Conservation (phyloP, 2,329 filamentous ascomycete genomes). For the Mycocentrospora acerina region DNA sequence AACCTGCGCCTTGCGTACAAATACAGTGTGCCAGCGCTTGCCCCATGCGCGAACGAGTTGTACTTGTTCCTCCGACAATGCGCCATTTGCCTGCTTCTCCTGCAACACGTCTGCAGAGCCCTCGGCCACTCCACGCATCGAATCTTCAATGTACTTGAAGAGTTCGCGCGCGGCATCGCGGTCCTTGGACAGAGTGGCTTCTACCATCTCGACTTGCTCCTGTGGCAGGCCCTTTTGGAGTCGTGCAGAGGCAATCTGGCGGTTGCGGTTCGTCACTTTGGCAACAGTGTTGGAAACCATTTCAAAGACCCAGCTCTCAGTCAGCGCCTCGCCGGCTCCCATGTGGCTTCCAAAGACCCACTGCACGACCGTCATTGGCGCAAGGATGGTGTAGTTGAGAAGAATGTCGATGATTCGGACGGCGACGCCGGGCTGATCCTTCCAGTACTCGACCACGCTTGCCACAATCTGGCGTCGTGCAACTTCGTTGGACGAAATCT, state of each 20-base stretch:
- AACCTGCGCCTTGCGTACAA: constrained; percentile 76
- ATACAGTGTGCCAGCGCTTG: constrained; percentile 81
- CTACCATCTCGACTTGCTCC: constrained; percentile 61
- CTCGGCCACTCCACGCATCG: constrained; percentile 69
- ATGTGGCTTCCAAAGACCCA: constrained; percentile 78
- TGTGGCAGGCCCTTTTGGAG: constrained; percentile 58
- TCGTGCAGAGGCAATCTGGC: constrained; percentile 71
- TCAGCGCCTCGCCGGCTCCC: constrained; percentile 66
- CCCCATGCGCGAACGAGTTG: constrained; percentile 77
- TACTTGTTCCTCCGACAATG: constrained; percentile 46
- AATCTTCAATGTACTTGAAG: constrained; percentile 79
- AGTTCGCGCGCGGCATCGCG: constrained; percentile 73
- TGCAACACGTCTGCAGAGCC: constrained; percentile 75
- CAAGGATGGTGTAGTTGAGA: constrained; percentile 94
- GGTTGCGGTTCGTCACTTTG: constrained; percentile 85
- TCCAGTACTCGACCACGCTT: constrained; percentile 91
- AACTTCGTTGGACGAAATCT: constrained; percentile 70
- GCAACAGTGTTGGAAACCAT: constrained; percentile 84
- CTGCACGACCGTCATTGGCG: constrained; percentile 79
- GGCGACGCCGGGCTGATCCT: constrained; percentile 85
- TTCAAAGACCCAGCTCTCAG: constrained; percentile 79
- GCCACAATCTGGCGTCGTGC: constrained; percentile 86
- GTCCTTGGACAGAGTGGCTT: constrained; percentile 70
- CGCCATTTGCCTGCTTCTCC: constrained; percentile 62
- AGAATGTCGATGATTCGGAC: constrained; percentile 94